Percentiles rank a stretch among this genome's conserved stretches.
phyloP scores from a whole-genome alignment of 2,329 filamentous ascomycete genomes.

The Aspergillus ochraceoroseus region DNA sequence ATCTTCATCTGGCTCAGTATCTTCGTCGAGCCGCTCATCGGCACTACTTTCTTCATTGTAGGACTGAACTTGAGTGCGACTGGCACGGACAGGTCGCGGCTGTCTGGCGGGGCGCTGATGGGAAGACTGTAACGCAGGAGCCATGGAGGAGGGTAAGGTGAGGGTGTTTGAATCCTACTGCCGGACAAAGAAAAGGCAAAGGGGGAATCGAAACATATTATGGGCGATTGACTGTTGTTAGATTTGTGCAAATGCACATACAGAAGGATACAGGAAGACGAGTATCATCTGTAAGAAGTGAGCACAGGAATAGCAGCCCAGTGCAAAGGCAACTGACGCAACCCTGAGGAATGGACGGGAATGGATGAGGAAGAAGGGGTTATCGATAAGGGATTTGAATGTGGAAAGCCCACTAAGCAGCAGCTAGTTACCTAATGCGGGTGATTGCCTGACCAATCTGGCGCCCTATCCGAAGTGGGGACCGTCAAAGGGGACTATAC shows the following conservation, averaged over 20 bases:
- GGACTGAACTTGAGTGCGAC: conserved; percentile 33
- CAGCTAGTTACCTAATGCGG: no score
- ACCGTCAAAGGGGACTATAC: no score
- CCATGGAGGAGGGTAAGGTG: conserved; percentile 25
- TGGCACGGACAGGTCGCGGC: conserved; percentile 35
- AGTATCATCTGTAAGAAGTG: not conserved
- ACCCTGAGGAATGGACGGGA: not conserved
- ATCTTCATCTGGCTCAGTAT: conserved; percentile 16
- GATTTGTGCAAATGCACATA: not conserved
- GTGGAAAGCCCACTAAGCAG: no score
- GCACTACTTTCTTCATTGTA: conserved; percentile 39
- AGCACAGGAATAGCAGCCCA: not conserved
- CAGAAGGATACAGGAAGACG: not conserved
- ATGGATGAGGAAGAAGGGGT: conserved; percentile 6
- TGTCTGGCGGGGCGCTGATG: conserved; percentile 20
- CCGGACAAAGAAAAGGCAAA: conserved; percentile 11
- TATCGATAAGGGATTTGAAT: conserved; percentile 31
- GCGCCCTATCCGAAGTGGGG: conserved; percentile 2
- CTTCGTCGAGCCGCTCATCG: conserved; percentile 25
- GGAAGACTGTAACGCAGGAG: conserved; percentile 24
- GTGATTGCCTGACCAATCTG: not conserved
- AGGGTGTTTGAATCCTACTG: conserved; percentile 11
- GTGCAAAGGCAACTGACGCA: no score
- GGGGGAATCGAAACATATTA: conserved; percentile 20
- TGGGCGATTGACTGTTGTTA: conserved; percentile 1